A percentile compares a stretch with the other conserved stretches of the same genome.
Conservation (phyloP, 805 yeast species). For the Suhomyces prunicola region DNA sequence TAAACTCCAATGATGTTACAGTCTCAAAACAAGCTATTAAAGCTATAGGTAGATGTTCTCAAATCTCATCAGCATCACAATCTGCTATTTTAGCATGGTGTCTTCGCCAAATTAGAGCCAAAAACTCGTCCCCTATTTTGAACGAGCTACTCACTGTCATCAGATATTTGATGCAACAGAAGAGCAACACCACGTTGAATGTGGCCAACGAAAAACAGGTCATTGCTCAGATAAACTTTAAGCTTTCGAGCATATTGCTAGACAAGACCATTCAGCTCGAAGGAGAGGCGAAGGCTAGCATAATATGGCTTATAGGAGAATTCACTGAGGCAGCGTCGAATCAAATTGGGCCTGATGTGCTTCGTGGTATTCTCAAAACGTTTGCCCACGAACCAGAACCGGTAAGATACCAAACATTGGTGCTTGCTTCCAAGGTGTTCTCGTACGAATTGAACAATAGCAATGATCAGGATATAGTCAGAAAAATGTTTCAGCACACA, state of each 20-base stretch:
- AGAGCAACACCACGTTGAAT: constrained; percentile 16
- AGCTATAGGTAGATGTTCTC: constrained; percentile 61
- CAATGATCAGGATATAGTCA: constrained; percentile 14
- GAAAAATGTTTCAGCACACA: constrained; percentile 57
- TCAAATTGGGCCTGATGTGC: constrained; percentile 68
- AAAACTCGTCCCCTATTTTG: constrained; percentile 34
- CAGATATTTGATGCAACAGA: constrained; percentile 64
- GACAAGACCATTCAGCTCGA: constrained; percentile 22
- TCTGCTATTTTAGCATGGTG: constrained; percentile 63
- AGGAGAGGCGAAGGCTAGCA: constrained; percentile 67
- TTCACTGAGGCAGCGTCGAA: constrained; percentile 42
- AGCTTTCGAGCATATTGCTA: constrained; percentile 36
- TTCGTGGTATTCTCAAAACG: constrained; percentile 52
- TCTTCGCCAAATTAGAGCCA: constrained; percentile 41
- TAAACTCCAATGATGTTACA: constrained; percentile 16
- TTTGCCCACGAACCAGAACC: constrained; percentile 54
- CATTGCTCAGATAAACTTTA: constrained; percentile 54
- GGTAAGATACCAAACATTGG: constrained; percentile 68
- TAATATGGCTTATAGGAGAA: constrained; percentile 91
- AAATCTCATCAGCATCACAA: constrained; percentile 28
- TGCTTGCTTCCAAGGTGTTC: constrained; percentile 70
- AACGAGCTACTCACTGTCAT: constrained; percentile 72
- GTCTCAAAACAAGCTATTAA: constrained; percentile 50
- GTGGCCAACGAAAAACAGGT: constrained; percentile 20
- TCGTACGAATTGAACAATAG: constrained; percentile 49